phyloP scores from a whole-genome alignment of 1,139 yeast genomes.

The Sugiyamaella grinbergsii region DNA sequence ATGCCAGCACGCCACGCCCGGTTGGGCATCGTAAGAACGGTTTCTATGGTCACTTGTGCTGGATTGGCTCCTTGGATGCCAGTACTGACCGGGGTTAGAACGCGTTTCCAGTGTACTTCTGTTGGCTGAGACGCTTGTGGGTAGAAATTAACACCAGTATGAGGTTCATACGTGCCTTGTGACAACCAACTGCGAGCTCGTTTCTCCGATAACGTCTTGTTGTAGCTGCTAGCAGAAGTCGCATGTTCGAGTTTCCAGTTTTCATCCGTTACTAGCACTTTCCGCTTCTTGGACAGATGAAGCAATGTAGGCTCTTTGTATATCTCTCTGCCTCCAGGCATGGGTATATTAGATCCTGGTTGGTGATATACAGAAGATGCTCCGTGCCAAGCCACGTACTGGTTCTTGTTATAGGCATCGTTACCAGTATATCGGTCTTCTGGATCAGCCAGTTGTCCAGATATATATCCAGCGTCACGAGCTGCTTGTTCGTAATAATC shows the following conservation, averaged over 20 bases:
- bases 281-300: slow-evolving; percentile 37
- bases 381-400: slow-evolving; percentile 57
- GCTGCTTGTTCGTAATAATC: slow-evolving; percentile 87
- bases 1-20: slow-evolving; percentile 61
- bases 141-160: slow-evolving; percentile 73
- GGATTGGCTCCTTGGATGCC: slow-evolving; percentile 23
- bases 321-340: slow-evolving; percentile 35
- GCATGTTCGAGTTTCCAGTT: slow-evolving; percentile 92
- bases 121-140: slow-evolving; percentile 80
- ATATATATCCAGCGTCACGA: slow-evolving; percentile 67
- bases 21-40: slow-evolving; percentile 51
- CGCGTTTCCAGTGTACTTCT: slow-evolving; percentile 44
- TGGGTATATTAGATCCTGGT: slow-evolving; percentile 23
- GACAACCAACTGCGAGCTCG: slow-evolving; percentile 54
- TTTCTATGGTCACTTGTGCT: slow-evolving; percentile 52
- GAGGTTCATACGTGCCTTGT: slow-evolving; percentile 75
- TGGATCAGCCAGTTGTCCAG: slow-evolving; percentile 82
- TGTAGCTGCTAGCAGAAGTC: slow-evolving; percentile 68
- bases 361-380: slow-evolving; percentile 49
- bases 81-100: slow-evolving; percentile 19
- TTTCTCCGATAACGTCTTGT: slow-evolving; percentile 60
- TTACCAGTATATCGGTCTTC: slow-evolving; percentile 54
- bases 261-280: slow-evolving; percentile 56
- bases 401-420: slow-evolving; percentile 50
- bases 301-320: slow-evolving; percentile 26